Evolutionary conservation across 805 yeast species (phyloP), one percentile per base, ranked within the genome.

Genomic region (Hanseniaspora lachancei): DNA sequence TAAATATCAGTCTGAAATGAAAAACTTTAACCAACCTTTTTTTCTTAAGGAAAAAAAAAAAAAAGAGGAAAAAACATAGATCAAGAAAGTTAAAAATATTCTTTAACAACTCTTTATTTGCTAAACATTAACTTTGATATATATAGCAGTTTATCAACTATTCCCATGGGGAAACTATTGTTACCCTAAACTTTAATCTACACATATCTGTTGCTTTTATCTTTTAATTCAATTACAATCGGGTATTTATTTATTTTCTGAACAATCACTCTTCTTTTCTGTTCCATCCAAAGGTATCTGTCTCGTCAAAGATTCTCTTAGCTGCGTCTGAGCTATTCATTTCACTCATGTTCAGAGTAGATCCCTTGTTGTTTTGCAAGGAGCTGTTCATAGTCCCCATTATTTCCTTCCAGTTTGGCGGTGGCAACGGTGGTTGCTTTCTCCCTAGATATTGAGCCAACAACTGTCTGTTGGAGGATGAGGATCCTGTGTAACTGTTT

Each of bases 211-310:
- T 16, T 41, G 18, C 21, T 41, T 34, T 46, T 46, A 34, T 40
- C 18, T 46, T 46, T 34, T 46, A 34, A 23, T 12, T 32, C 39
- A 46, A 46, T 46, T 46, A 46, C 49, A 46, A 46, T 24, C 32
- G 38, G 49, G 39, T 34, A 46, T 46, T 18, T 29, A 18, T 32
- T 34, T n/a, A 5, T 29, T 44, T 29, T 44, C 10, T 29, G 13
- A 12, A 34, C 27, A 24, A 15, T 44, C 46, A 53, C 38, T 53
- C 56, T 29, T 53, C 56, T 39, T 46, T 53, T 46, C 56, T 53
- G 50, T 53, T 53, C 56, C 56, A 53, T 5, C 56, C 56, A 53
- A 38, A 53, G 15, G 56, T 53, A 35, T 53, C 56, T 18, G 56
- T 53, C 34, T 39, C 50, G 16, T 53, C 56, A 46, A 41, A 53